Percentiles rank a stretch among this genome's conserved stretches.
These are phyloP conservation scores for Entophlyctis helioformis DNA, from an alignment of 192 early-diverging fungal genomes.

Conservation along the genomic window DNA sequence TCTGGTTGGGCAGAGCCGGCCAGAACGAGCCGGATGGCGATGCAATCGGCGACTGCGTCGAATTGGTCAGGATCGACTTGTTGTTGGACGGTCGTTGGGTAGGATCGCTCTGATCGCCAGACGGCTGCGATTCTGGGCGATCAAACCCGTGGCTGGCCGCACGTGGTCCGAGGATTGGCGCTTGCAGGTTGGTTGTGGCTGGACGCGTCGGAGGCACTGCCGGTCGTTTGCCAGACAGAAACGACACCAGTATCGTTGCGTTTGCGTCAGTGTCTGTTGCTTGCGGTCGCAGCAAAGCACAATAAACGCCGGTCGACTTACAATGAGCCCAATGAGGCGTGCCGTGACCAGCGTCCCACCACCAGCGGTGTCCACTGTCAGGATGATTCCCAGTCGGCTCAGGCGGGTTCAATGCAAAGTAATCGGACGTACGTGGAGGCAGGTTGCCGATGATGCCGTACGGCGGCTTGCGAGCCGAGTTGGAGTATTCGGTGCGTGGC, in stretches of 20 bases:
- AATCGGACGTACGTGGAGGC: slow-evolving; percentile 19
- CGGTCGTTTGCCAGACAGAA: neutral
- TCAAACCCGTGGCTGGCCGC: no score
- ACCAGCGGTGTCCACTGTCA: slow-evolving; percentile 36
- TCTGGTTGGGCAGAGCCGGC: no score
- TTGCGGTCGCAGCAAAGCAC: neutral
- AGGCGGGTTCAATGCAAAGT: slow-evolving; percentile 34
- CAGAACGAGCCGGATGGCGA: no score
- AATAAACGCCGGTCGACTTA: slow-evolving; percentile 8
- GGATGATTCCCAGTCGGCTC: slow-evolving; percentile 35
- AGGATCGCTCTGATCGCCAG: no score
- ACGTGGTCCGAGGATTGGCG: no score
- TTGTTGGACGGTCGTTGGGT: no score
- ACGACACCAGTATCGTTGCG: neutral
- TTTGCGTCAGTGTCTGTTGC: neutral
- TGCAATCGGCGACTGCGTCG: no score
- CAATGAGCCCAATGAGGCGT: slow-evolving; percentile 22
- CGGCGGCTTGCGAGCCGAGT: slow-evolving; percentile 18
- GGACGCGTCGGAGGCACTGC: slow-evolving; percentile 5
- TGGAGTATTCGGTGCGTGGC: slow-evolving; percentile 17
- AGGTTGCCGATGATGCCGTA: slow-evolving; percentile 25
- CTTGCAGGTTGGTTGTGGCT: no score
- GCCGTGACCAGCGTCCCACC: slow-evolving; percentile 37
- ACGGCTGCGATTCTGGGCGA: no score
- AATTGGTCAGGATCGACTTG: no score